These are phyloP conservation scores for Aspergillus puulaauensis DNA, from an alignment of 2,329 filamentous ascomycete genomes.

Conservation along the genomic window DNA sequence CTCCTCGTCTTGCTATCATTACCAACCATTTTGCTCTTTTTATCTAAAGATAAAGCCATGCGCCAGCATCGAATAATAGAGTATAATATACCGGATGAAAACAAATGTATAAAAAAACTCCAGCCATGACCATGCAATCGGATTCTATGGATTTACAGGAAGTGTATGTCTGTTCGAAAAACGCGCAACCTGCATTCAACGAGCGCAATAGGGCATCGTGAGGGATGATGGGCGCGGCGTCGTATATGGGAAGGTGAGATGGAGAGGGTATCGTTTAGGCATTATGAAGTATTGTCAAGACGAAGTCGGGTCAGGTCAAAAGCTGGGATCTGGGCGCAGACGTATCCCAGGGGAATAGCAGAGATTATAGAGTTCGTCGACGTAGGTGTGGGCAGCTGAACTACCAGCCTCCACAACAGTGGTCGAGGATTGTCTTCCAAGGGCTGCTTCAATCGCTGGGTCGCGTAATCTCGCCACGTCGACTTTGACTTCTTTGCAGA, in stretches of 20 bases:
- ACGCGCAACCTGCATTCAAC: neutral
- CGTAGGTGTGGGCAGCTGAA: constrained; percentile 40
- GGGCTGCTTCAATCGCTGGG: constrained; percentile 16
- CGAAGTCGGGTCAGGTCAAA: constrained; percentile 5
- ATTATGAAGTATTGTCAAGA: too few relatives aligned
- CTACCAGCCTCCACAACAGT: constrained; percentile 28
- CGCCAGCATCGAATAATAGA: neutral
- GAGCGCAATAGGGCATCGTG: neutral
- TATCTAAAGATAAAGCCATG: neutral
- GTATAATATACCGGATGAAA: neutral
- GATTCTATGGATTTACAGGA: neutral
- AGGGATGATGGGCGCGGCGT: too few relatives aligned
- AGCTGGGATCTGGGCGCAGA: constrained; percentile 23
- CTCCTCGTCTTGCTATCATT: neutral
- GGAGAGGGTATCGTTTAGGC: neutral
- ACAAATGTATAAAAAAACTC: neutral
- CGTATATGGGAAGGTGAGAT: too few relatives aligned
- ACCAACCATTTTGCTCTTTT: neutral
- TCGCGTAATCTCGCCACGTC: constrained; percentile 39
- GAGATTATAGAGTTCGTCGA: constrained; percentile 47
- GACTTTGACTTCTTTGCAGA: constrained; percentile 63
- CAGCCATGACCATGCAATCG: neutral
- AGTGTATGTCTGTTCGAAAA: neutral
- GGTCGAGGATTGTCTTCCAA: constrained; percentile 21
- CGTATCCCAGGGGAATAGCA: constrained; percentile 32